A percentile compares a stretch with the other conserved stretches of the same genome.
phyloP scores from a whole-genome alignment of 2,329 filamentous ascomycete genomes.

The Neofusicoccum kwambonambiense region DNA sequence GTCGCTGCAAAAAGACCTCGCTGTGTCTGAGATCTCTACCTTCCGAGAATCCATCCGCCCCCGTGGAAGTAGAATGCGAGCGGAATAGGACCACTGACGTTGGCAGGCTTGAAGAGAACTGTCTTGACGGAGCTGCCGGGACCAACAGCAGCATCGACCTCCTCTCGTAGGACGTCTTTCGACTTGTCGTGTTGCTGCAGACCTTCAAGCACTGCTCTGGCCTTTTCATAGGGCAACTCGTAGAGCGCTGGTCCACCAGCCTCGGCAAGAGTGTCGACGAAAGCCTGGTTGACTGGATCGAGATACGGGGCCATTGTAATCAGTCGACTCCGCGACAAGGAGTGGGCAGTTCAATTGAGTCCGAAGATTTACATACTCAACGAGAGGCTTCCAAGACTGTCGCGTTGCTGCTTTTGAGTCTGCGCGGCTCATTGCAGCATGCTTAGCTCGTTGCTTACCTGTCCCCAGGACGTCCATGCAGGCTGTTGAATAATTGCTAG shows the following conservation, averaged over 20 bases:
- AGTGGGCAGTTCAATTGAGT: no score
- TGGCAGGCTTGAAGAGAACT: slow-evolving; percentile 3
- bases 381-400: not conserved
- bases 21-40: not conserved
- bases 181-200: slow-evolving; percentile 6
- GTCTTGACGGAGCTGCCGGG: not conserved
- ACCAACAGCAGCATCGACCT: not conserved
- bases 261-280: not conserved
- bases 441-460: not conserved
- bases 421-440: not conserved
- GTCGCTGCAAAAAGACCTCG: not conserved
- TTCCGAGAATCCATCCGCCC: slow-evolving; percentile 8
- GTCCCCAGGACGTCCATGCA: not conserved
- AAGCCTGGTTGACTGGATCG: slow-evolving; percentile 5
- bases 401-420: not conserved
- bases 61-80: slow-evolving; percentile 10
- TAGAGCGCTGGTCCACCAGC: not conserved
- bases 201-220: slow-evolving; percentile 6
- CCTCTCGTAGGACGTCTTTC: not conserved
- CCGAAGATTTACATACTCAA: not conserved
- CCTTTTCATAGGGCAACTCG: not conserved
- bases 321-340: not conserved
- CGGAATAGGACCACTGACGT: not conserved
- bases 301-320: slow-evolving; percentile 5
- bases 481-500: slow-evolving; percentile 3